phyloP scores from a whole-genome alignment of 805 yeast genomes.

The Cyberlindnera mrakii region DNA sequence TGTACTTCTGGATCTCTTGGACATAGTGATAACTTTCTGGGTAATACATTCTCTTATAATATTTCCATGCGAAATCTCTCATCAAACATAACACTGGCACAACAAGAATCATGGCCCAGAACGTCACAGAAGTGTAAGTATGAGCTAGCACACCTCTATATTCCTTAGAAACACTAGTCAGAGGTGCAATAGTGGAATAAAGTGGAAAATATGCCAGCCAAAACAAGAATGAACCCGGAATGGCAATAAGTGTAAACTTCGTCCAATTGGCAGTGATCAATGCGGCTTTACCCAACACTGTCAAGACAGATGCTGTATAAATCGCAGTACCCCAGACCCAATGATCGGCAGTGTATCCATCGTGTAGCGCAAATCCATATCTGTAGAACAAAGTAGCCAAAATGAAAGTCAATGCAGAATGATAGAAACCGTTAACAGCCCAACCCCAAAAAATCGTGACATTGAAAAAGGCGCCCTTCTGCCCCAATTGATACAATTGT shows the following conservation, averaged over 20 bases:
- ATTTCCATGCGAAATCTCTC: constrained; percentile 92
- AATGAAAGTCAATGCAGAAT: constrained; percentile 77
- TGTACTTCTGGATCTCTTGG: constrained; percentile 94
- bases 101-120: constrained; percentile 78
- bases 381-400: constrained; percentile 64
- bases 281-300: constrained; percentile 94
- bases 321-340: constrained; percentile 95
- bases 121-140: constrained; percentile 69
- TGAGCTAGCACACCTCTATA: constrained; percentile 74
- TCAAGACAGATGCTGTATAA: constrained; percentile 79
- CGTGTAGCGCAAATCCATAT: constrained; percentile 56
- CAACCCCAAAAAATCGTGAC: constrained; percentile 95
- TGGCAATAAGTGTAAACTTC: constrained; percentile 82
- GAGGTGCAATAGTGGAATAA: constrained; percentile 81
- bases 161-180: constrained; percentile 73
- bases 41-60: constrained; percentile 81
- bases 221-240: constrained; percentile 84
- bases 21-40: constrained; percentile 94
- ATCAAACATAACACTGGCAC: constrained; percentile 72
- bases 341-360: constrained; percentile 74
- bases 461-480: constrained; percentile 80
- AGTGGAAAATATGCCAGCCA: constrained; percentile 88
- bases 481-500: constrained; percentile 86
- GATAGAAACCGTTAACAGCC: constrained; percentile 93
- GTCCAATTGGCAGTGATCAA: constrained; percentile 92